Percentiles rank a stretch among this genome's conserved stretches.
phyloP scores from a whole-genome alignment of 2,329 filamentous ascomycete species.

The Apiospora malaysiana region DNA sequence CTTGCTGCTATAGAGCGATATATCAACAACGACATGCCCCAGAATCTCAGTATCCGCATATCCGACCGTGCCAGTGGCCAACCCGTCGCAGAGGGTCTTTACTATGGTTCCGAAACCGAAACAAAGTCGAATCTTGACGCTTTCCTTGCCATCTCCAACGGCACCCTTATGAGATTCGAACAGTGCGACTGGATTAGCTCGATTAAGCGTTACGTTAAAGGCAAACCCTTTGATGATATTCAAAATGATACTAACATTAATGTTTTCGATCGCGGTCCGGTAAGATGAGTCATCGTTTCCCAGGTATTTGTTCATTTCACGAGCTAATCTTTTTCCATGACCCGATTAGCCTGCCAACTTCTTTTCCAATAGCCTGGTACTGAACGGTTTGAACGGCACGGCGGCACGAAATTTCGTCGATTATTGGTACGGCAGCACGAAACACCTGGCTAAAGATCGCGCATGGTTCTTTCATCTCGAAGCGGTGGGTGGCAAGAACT shows the following conservation, averaged over 20 bases:
- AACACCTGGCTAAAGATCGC: conserved; percentile 36
- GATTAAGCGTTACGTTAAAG: conserved; percentile 39
- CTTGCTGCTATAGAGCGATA: conserved; percentile 55
- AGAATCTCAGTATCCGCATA: conserved; percentile 50
- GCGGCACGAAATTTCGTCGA: conserved; percentile 44
- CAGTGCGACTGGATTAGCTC: conserved; percentile 39
- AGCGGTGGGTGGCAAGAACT: conserved; percentile 47
- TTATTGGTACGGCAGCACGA: conserved; percentile 47
- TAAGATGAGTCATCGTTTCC: conserved; percentile 32
- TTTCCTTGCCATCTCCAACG: conserved; percentile 42
- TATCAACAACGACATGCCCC: conserved; percentile 41
- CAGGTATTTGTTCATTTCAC: conserved; percentile 39
- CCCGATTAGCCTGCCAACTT: conserved; percentile 47
- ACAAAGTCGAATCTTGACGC: conserved; percentile 41
- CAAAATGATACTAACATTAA: conserved; percentile 44
- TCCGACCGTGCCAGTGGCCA: conserved; percentile 41
- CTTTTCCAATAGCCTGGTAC: conserved; percentile 48
- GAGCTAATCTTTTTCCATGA: conserved; percentile 27
- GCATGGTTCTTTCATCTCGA: conserved; percentile 51
- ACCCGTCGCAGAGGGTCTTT: conserved; percentile 45
- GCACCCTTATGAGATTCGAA: conserved; percentile 37
- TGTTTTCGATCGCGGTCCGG: conserved; percentile 38
- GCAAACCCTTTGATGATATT: conserved; percentile 43
- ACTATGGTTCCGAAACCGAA: conserved; percentile 43
- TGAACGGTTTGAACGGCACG: conserved; percentile 43